A percentile compares a stretch with the other conserved stretches of the same genome.
Evolutionary conservation across 2,329 filamentous ascomycete species (phyloP).

Genomic region (Neocatenulostroma microsporum): DNA sequence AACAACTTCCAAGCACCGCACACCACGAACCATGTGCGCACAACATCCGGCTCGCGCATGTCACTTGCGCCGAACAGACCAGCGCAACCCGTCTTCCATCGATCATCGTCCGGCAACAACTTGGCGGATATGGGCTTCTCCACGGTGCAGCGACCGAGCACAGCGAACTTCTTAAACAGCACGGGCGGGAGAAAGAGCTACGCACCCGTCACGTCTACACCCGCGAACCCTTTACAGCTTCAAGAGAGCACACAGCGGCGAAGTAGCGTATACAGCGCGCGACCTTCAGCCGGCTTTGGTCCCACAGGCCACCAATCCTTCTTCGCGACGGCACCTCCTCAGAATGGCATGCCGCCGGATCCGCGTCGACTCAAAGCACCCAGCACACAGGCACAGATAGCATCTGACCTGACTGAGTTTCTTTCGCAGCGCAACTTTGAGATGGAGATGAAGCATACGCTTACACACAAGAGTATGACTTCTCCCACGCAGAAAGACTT

Average conservation of each 20-base stretch:
- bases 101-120: constrained; percentile 73
- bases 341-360: constrained; percentile 76
- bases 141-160: constrained; percentile 77
- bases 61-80: constrained; percentile 78
- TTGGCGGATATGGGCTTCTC: constrained; percentile 72
- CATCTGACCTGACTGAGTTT: constrained; percentile 84
- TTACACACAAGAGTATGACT: constrained; percentile 85
- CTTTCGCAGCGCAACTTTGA: constrained; percentile 92
- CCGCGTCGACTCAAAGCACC: constrained; percentile 79
- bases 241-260: constrained; percentile 55
- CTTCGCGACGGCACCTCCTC: constrained; percentile 77
- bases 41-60: constrained; percentile 73
- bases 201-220: constrained; percentile 51
- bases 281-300: constrained; percentile 56
- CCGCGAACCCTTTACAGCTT: constrained; percentile 36
- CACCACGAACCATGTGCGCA: constrained; percentile 67
- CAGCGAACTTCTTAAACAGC: constrained; percentile 55
- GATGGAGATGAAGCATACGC: constrained; percentile 89
- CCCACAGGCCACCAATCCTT: constrained; percentile 72
- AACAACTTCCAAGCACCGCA: constrained; percentile 58
- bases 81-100: constrained; percentile 78
- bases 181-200: constrained; percentile 61
- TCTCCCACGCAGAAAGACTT: constrained; percentile 98
- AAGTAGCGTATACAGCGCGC: constrained; percentile 60
- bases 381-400: constrained; percentile 71